Conservation (phyloP, 192 early-diverging fungal genomes). For the Mortierella hygrophila region DNA sequence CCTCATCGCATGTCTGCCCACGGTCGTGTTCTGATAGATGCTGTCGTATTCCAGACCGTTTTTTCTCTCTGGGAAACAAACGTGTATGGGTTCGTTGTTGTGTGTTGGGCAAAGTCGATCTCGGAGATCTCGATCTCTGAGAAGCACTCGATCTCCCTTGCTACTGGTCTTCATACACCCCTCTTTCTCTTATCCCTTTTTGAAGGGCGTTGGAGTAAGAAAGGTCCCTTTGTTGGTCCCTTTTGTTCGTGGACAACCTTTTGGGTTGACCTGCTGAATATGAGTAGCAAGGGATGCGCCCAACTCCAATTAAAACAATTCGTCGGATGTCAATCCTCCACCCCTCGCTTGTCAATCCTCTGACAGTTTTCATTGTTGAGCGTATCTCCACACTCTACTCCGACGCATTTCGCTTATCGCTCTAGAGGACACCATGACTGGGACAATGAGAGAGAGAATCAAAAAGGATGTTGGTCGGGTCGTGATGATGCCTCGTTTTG, state of each 20-base stretch:
- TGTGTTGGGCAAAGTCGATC: constrained; percentile 39
- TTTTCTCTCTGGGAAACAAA: constrained; percentile 45
- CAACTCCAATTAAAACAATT: constrained; percentile 63
- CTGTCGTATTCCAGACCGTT: constrained; percentile 56
- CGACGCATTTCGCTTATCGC: not conserved
- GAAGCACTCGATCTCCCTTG: constrained; percentile 20
- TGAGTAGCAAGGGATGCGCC: constrained; percentile 22
- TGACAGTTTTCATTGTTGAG: constrained; percentile 4
- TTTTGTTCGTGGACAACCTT: constrained; percentile 17
- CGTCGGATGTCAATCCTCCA: constrained; percentile 58
- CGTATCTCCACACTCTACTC: not conserved
- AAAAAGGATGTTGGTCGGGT: not conserved
- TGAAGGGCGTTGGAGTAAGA: not conserved
- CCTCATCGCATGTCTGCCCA: not conserved
- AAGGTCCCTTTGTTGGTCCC: not conserved
- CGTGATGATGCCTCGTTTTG: not conserved
- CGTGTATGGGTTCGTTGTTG: constrained; percentile 58
- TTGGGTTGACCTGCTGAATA: not conserved
- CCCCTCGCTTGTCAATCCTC: not conserved
- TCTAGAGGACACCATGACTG: not conserved
- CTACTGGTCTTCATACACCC: not conserved
- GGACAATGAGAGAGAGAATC: not conserved
- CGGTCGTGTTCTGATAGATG: not conserved
- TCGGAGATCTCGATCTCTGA: constrained; percentile 8
- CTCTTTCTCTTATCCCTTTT: not conserved